Base-by-base conservation (phyloP, 768 basidiomycete species). In the Agrocybe pediades region DNA sequence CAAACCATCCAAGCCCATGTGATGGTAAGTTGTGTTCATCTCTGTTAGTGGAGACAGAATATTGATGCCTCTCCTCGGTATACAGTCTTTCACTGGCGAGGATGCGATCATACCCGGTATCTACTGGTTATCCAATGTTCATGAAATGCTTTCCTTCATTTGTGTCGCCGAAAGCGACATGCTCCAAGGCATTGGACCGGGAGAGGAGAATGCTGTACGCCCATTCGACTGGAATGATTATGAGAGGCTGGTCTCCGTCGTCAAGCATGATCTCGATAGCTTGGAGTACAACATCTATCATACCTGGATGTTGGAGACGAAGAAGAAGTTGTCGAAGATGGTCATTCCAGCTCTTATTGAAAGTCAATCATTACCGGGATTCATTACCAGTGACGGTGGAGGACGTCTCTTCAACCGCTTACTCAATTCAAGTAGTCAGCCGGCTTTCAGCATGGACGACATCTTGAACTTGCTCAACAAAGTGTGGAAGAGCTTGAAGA, bases 281-380 rank as follows among this genome's bases (percentile, higher is more conserved):
- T 77, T 99, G 65, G 96, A 99, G 74, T 98, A 98, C 79, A 99
- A 99, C 78, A 96, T 99, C 71, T 98, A 98, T 71, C 96, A 98
- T 70, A 98, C 96, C 0, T 98, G 94, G 92, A 98, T 99, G 94
- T 75, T 90, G 51, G 97, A 98, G 75, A 91, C 94, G 33, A 99
- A 98, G 85, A 95, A 94, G 75, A 89, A 87, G 53, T 77, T 99
- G 36, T 80, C 85, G 42, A 98, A 98, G 79, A 98, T 98, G 95
- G 91, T 98, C 41, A 94, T 99, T 53, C 97, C 97, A n/a, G 97
- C 97, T 3, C 73, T 98, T 56, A 95, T 98, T 62, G 97, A 98
- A 72, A 95, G 92, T 59, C 97, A 98, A 68, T 96, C 96, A 19
- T 77, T 99, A 41, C 97, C 97, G 5, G 97, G 97, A 5, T 98